Conservation (phyloP, 148 eudicot genomes). For the Rhododendron simsii region DNA sequence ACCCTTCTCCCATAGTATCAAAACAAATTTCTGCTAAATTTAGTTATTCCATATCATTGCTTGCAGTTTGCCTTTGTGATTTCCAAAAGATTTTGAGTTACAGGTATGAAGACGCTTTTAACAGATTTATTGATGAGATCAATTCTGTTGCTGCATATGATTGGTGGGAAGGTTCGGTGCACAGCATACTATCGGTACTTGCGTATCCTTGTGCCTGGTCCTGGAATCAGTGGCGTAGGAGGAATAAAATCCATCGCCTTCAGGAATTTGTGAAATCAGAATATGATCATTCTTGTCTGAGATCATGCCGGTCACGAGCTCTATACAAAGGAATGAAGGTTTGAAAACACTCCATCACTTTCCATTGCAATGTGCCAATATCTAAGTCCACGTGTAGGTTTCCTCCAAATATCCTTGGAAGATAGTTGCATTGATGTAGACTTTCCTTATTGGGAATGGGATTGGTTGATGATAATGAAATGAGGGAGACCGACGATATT, state of each 20-base stretch:
- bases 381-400: not conserved
- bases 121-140: slow-evolving; percentile 75
- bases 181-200: slow-evolving; percentile 72
- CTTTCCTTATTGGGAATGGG: not conserved
- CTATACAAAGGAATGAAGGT: slow-evolving; percentile 96
- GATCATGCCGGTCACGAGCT: slow-evolving; percentile 85
- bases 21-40: not conserved
- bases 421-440: not conserved
- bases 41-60: slow-evolving; percentile 6
- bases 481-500: not conserved
- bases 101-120: slow-evolving; percentile 88
- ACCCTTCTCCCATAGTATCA: not conserved
- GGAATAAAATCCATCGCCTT: slow-evolving; percentile 64
- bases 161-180: slow-evolving; percentile 96
- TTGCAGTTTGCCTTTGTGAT: slow-evolving; percentile 5
- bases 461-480: not conserved
- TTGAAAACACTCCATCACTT: slow-evolving; percentile 2
- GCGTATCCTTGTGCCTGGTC: slow-evolving; percentile 96
- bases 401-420: not conserved
- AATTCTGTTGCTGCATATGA: slow-evolving; percentile 87
- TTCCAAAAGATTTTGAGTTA: slow-evolving; percentile 11
- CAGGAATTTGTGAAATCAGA: slow-evolving; percentile 84
- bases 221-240: slow-evolving; percentile 93
- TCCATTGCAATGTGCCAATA: not conserved
- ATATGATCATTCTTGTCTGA: slow-evolving; percentile 83